These are phyloP conservation scores for Aspergillus coremiiformis DNA, from an alignment of 495 filamentous ascomycete species.

Conservation along the genomic window DNA sequence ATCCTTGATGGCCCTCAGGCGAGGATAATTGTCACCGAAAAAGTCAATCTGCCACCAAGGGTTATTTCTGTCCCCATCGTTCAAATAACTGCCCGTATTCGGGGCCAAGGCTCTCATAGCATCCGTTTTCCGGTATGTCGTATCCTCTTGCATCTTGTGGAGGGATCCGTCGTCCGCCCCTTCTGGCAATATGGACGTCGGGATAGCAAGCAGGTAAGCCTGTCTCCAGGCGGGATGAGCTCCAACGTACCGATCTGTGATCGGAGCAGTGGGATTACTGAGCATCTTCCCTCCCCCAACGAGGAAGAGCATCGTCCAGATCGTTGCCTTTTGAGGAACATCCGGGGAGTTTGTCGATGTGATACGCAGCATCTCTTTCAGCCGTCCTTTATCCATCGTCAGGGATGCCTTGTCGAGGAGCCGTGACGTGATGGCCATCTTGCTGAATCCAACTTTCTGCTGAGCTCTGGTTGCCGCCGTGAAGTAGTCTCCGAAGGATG, in stretches of 20 bases:
- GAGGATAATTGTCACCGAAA: conserved; percentile 33
- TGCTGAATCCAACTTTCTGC: conserved; percentile 6
- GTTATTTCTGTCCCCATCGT: conserved; percentile 29
- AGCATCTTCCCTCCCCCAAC: neutral
- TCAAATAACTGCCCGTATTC: conserved; percentile 11
- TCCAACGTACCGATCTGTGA: neutral
- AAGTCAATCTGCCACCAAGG: conserved; percentile 38
- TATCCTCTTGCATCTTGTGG: conserved; percentile 19
- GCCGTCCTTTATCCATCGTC: neutral
- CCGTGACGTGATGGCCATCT: neutral
- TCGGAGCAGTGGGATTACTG: neutral
- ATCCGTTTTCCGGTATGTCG: conserved; percentile 25
- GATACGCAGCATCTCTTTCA: neutral
- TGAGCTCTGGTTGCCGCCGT: neutral
- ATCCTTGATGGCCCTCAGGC: conserved; percentile 25
- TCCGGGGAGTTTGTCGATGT: neutral
- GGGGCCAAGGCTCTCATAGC: conserved; percentile 25
- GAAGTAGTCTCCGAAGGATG: conserved; percentile 17
- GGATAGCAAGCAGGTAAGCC: conserved; percentile 25
- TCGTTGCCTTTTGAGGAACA: neutral
- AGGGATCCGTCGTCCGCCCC: conserved; percentile 25
- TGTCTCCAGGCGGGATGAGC: conserved; percentile 42
- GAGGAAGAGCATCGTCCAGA: neutral
- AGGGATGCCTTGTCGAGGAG: neutral
- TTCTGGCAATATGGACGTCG: conserved; percentile 24